Evolutionary conservation across 805 yeast genomes (phyloP), one percentile per base, ranked within the genome.

Genomic region (Tetrapisispora iriomotensis): DNA sequence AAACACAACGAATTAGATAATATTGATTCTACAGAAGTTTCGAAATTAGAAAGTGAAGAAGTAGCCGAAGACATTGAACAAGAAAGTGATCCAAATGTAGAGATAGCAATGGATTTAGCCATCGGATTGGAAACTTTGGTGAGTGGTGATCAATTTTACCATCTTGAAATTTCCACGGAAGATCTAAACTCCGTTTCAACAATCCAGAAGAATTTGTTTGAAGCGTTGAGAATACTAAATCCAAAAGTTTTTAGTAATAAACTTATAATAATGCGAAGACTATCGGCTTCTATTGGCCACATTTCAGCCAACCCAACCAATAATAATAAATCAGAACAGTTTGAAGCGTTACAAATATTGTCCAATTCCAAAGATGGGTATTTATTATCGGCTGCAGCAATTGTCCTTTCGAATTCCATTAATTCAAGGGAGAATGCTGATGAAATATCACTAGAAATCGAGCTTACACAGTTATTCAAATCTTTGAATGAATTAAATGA

Each of bases 231-330:
- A 4, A 29, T 23, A 4, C 37, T 56, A 24, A 31, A 37, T 13
- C 27, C 34, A 1, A 56, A 52, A 30, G 40, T 38, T n/a, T 54
- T 54, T 19, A 40, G 45, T 6, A 54, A 56, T 35, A 59, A 53
- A 29, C 40, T 61, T 19, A 59, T 61, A n/a, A 38, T 51, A 1
- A 50, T 56, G 55, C 52, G 65, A 45, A 45, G 63, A 28, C 21
- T 57, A 5, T 42, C 47, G 6, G 44, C 56, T 3, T 38, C 49
- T 6, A 30, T 51, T 23, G 64, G 61, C 8, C 38, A 50, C 26
- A 48, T 59, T 10, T 57, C 64, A 1, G 51, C 61, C 7, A 51
- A 50, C 29, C 29, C 21, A 15, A 34, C 55, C 1, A 45, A 44
- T 30, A 28, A 51, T 3, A 59, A 59, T 34, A 42, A 34, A 15